Evolutionary conservation across 2,329 filamentous ascomycete species (phyloP).

Genomic region (Cordyceps tenuipes): DNA sequence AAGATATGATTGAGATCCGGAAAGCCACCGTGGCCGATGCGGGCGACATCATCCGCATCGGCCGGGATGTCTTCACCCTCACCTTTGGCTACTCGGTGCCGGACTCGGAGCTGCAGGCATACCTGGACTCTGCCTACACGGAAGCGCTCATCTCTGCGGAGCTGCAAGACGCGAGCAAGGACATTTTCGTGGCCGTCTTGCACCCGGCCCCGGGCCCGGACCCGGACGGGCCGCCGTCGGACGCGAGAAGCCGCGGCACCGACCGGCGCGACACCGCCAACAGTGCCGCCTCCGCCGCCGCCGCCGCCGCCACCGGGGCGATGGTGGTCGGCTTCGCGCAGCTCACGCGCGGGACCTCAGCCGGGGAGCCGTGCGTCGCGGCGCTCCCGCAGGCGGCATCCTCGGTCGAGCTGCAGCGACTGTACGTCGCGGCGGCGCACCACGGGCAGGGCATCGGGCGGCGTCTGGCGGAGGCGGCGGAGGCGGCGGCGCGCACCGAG

Average conservation of each 20-base stretch:
- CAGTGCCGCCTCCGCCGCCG: background rate
- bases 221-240: no score
- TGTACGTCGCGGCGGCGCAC: conserved; percentile 29
- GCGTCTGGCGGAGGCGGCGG: conserved; percentile 21
- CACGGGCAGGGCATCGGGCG: conserved; percentile 33
- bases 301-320: background rate
- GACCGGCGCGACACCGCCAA: background rate
- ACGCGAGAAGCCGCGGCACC: background rate
- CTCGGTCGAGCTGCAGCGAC: conserved; percentile 32
- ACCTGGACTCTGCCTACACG: conserved; percentile 30
- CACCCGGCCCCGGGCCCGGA: background rate
- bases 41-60: conserved; percentile 25
- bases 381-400: conserved; percentile 16
- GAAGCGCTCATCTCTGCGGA: conserved; percentile 23
- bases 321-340: conserved; percentile 32
- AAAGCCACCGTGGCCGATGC: conserved; percentile 19
- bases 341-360: conserved; percentile 25
- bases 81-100: conserved; percentile 36
- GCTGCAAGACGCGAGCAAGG: conserved; percentile 18
- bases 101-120: conserved; percentile 27
- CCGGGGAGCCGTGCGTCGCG: conserved; percentile 29
- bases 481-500: conserved; percentile 26
- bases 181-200: conserved; percentile 19
- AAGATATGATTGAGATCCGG: background rate
- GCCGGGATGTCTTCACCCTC: conserved; percentile 26